Evolutionary conservation across 1,284 basidiomycete genomes (phyloP).

Genomic region (Puccinia hordei): DNA sequence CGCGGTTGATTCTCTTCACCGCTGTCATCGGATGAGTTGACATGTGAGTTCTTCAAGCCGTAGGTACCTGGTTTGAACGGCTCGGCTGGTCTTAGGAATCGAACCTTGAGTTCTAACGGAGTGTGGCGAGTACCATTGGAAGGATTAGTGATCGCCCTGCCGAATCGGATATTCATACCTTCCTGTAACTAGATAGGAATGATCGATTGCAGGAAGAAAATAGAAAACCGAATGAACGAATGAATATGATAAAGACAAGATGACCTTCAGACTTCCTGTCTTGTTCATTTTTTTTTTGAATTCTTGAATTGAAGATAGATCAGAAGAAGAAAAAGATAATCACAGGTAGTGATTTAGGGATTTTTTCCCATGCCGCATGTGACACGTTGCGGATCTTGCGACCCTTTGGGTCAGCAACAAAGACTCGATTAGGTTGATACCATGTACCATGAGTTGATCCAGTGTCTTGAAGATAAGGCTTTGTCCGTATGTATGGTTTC

Average conservation of each 20-base stretch:
- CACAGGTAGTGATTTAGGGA: constrained; percentile 21
- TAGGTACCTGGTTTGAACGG: constrained; percentile 31
- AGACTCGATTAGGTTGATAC: constrained; percentile 4
- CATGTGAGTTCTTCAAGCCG: constrained; percentile 24
- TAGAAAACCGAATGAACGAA: neutral
- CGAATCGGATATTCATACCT: constrained; percentile 48
- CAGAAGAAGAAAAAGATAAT: neutral
- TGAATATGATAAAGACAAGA: no score
- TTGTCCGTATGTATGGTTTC: neutral
- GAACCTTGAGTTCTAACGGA: constrained; percentile 36
- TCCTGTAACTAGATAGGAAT: constrained; percentile 17
- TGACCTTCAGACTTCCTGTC: no score
- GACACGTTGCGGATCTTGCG: constrained; percentile 1
- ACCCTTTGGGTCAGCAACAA: constrained; percentile 14
- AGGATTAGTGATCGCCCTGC: constrained; percentile 41
- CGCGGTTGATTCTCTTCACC: constrained; percentile 10
- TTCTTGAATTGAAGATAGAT: constrained; percentile 3
- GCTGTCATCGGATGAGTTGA: constrained; percentile 13
- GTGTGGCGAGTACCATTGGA: constrained; percentile 17
- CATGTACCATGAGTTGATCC: constrained; percentile 48
- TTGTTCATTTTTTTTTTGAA: neutral
- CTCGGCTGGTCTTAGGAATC: constrained; percentile 8
- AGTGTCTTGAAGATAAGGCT: constrained; percentile 45
- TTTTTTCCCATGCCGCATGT: constrained; percentile 16
- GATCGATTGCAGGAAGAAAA: neutral